Conservation (phyloP, 2,329 filamentous ascomycete genomes). For the Trichothecium roseum region DNA sequence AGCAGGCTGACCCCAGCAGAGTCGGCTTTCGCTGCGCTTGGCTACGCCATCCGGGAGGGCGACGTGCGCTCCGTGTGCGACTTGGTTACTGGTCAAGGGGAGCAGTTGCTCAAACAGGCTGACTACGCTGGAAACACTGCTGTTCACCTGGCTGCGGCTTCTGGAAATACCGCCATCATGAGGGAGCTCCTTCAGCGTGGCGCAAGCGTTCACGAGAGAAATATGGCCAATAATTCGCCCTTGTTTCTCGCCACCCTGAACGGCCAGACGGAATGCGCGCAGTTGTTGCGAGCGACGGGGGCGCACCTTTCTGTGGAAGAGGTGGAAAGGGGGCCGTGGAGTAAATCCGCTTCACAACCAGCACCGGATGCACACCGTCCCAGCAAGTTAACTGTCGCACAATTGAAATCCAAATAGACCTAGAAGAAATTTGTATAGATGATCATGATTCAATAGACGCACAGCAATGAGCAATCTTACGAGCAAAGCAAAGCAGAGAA, state of each 20-base stretch:
- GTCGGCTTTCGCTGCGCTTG: slow-evolving; percentile 65
- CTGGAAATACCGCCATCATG: slow-evolving; percentile 43
- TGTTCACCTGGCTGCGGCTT: slow-evolving; percentile 46
- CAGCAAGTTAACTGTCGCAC: no score
- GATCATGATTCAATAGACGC: no score
- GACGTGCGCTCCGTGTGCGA: slow-evolving; percentile 55
- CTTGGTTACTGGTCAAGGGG: slow-evolving; percentile 56
- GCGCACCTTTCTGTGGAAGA: slow-evolving; percentile 42
- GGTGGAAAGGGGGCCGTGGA: slow-evolving; percentile 15
- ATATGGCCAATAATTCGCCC: slow-evolving; percentile 55
- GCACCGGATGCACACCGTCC: no score
- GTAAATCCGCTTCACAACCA: background rate
- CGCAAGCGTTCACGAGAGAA: slow-evolving; percentile 57
- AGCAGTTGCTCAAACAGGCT: slow-evolving; percentile 58
- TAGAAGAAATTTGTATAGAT: no score
- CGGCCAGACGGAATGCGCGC: slow-evolving; percentile 41
- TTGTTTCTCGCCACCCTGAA: slow-evolving; percentile 52
- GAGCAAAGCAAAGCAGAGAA: no score
- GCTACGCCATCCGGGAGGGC: slow-evolving; percentile 68
- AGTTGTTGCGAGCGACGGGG: slow-evolving; percentile 46
- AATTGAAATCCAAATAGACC: no score
- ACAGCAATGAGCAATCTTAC: no score
- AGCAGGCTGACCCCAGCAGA: slow-evolving; percentile 35
- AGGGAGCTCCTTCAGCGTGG: slow-evolving; percentile 48
- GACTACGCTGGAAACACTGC: slow-evolving; percentile 77